Base-by-base conservation (phyloP, 176 grass and related monocot genomes). In the Ensete glaucum region DNA sequence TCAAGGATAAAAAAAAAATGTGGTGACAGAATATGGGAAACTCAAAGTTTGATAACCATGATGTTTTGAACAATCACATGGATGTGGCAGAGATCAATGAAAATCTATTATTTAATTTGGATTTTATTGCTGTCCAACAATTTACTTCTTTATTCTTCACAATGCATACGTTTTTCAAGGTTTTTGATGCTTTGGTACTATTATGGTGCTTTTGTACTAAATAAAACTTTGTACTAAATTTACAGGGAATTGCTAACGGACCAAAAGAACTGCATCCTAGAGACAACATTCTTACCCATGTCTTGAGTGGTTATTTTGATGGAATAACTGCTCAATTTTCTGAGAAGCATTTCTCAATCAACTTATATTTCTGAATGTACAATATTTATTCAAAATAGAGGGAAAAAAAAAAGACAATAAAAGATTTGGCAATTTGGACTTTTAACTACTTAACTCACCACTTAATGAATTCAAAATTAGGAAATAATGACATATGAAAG, bases 1-100 rank as follows among this genome's bases (percentile, higher is more conserved):
- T 87, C 85, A 91, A 80, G 73, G 68, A 76, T 79, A 73, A 17
- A 91, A 83, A 91, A 83, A 83, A 71, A 88, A 85, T 79, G 56
- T 84, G 82, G 86, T 88, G 48, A 79, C 85, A 49, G 78, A 88
- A 92, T 83, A 70, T 70, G 49, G 27, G 81, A 72, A 84, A 70
- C 72, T 77, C 77, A 60, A 81, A 90, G 78, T 73, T 63, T 85
- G 59, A 80, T 14, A 70, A 79, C 72, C 78, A 77, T 80, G 80
- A 80, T 24, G 25, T 83, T 83, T 85, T 83, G 81, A 80, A 83
- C 70, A 90, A 85, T 72, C 74, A 22, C 17, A 48, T 78, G 52
- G 14, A 78, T 70, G 16, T 21, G 12, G 17, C 12, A 86, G 53
- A 96, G 89, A 87, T 96, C 84, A 81, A 53, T 71, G 20, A 58